Evolutionary conservation across 805 yeast genomes (phyloP), one percentile per base, ranked within the genome.

Genomic region (Scheffersomyces stipitis): DNA sequence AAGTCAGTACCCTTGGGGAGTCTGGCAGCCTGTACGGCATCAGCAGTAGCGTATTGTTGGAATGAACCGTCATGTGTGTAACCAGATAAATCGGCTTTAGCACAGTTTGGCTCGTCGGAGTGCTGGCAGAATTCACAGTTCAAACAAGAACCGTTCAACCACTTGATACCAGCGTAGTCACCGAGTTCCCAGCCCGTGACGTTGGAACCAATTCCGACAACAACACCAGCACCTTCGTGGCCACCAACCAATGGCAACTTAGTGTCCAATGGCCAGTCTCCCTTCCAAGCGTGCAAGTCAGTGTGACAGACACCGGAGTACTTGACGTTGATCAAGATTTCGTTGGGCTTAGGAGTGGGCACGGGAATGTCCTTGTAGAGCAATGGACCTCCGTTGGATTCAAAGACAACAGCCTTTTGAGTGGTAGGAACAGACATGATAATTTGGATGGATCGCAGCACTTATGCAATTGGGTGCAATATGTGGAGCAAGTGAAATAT

Each of bases 21-120:
- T 44, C 63, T 68, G 34, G 83, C 82, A 38, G 83, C 81, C 58
- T 79, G 83, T 27, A 75, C 74, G 31, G 82, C 80, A 53, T 77
- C 80, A 33, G 82, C 83, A 39, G 82, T 76, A 30, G 80, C 81
- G 58, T 78, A 79, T 56, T 79, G 76, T 62, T 78, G 82, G 79
- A 77, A 79, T 37, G 83, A 75, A 65, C 73, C 86, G 55, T 81
- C 85, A 58, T 81, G 85, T 36, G 86, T 80, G 73, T 78, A 81
- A 60, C 90, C 90, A 26, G 87, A 66, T 49, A 83, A 71, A 53
- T 79, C 86, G 33, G 87, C 86, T 9, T 76, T 55, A 31, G 78
- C 70, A 71, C 90, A 84, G 54, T 66, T 66, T 34, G 73, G 55
- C 69, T 83, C 77, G 41, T 60, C 59, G 26, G 64, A 56, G 33